Evolutionary conservation across 768 basidiomycete species (phyloP).

Genomic region (Boletus rubescentipes): DNA sequence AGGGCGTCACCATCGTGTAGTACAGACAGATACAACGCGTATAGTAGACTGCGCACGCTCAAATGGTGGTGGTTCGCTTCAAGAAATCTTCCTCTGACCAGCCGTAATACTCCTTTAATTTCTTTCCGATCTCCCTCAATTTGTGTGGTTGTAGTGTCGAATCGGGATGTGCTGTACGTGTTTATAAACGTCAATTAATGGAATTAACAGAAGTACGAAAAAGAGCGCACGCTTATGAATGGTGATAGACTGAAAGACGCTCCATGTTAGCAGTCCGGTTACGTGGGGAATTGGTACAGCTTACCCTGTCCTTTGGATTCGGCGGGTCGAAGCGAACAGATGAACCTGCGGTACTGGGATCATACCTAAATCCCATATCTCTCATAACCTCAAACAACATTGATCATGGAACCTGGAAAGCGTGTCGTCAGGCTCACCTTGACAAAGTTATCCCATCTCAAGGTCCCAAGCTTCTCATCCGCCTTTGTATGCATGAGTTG

Average conservation of each 20-base stretch:
- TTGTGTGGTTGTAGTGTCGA: constrained; percentile 48
- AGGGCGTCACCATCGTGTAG: neutral
- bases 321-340: constrained; percentile 84
- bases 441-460: constrained; percentile 82
- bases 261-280: constrained; percentile 1
- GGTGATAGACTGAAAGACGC: constrained; percentile 53
- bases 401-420: neutral
- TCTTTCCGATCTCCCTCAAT: constrained; percentile 56
- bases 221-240: constrained; percentile 66
- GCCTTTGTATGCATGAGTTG: constrained; percentile 59
- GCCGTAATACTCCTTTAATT: constrained; percentile 61
- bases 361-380: constrained; percentile 74
- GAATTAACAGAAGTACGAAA: neutral
- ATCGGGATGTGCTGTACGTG: constrained; percentile 66
- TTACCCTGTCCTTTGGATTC: constrained; percentile 45
- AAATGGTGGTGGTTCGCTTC: constrained; percentile 12
- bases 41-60: neutral
- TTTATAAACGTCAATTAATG: neutral
- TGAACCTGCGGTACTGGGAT: constrained; percentile 76
- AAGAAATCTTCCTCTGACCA: constrained; percentile 54
- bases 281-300: constrained; percentile 9
- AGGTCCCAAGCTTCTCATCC: constrained; percentile 55
- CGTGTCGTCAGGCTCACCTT: constrained; percentile 44
- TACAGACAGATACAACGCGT: neutral
- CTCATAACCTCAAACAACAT: constrained; percentile 57